These are phyloP conservation scores for Candida tibetensis DNA, from an alignment of 805 yeast species.

Conservation along the genomic window DNA sequence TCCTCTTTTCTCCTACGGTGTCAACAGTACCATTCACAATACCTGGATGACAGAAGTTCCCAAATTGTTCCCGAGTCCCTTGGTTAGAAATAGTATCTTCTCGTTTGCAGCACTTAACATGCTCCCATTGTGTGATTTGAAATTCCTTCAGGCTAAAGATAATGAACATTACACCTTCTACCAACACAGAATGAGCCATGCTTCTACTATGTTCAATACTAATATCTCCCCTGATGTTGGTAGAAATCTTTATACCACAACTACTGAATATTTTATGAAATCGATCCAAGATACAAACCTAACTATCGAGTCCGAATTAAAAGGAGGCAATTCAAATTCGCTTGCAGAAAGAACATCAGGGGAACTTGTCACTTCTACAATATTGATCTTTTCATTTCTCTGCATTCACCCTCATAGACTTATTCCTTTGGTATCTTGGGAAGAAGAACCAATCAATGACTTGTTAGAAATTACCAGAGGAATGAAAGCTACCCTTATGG, in stretches of 20 bases:
- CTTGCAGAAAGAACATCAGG: constrained; percentile 1
- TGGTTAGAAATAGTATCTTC: constrained; percentile 25
- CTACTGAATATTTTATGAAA: constrained; percentile 23
- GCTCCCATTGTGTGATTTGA: constrained; percentile 22
- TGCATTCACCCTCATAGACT: constrained; percentile 31
- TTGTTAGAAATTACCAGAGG: constrained; percentile 20
- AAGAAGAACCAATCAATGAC: constrained; percentile 17
- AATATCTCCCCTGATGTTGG: constrained; percentile 1
- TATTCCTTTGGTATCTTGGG: constrained; percentile 27
- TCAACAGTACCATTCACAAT: constrained; percentile 16
- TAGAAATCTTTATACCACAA: constrained; percentile 15
- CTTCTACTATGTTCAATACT: constrained; percentile 1
- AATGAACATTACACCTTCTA: background rate
- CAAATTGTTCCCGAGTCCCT: constrained; percentile 19
- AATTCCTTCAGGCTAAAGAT: constrained; percentile 8
- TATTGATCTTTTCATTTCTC: constrained; percentile 26
- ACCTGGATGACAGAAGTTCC: constrained; percentile 30
- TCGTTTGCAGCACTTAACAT: constrained; percentile 24
- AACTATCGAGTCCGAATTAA: constrained; percentile 4
- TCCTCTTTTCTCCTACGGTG: constrained; percentile 24
- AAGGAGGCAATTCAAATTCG: background rate
- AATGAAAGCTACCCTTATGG: constrained; percentile 8
- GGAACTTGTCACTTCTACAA: constrained; percentile 19
- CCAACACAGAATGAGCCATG: background rate
- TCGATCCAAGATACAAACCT: constrained; percentile 14